Conservation (phyloP, 257 asterid species). For the Verbascum thapsus region DNA sequence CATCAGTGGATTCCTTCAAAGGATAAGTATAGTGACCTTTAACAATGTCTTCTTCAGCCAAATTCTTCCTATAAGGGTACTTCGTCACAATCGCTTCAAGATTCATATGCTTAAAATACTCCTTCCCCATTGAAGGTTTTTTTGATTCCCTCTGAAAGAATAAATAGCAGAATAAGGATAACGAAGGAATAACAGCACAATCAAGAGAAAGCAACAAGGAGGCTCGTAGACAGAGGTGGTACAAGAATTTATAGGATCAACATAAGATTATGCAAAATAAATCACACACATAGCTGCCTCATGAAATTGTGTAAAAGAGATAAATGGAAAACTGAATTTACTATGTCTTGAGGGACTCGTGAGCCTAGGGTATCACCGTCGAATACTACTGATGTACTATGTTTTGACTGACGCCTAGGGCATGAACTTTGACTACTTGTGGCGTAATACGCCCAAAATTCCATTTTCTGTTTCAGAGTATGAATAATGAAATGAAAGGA, state of each 20-base stretch:
- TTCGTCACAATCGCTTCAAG: constrained; percentile 81
- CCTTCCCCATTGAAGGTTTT: constrained; percentile 92
- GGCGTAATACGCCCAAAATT: constrained; percentile 9
- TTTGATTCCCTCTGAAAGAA: constrained; percentile 76
- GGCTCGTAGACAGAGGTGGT: constrained; percentile 15
- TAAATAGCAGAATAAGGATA: constrained; percentile 26
- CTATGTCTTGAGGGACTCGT: constrained; percentile 4
- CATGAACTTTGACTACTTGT: constrained; percentile 20
- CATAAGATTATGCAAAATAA: constrained; percentile 16
- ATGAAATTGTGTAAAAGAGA: constrained; percentile 17
- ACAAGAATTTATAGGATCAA: constrained; percentile 24
- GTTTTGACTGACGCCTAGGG: constrained; percentile 19
- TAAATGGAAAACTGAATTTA: constrained; percentile 18
- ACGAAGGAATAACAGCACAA: not conserved
- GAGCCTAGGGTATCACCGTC: constrained; percentile 18
- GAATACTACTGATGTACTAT: constrained; percentile 14
- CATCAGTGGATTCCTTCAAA: constrained; percentile 22
- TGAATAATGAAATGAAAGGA: constrained; percentile 9
- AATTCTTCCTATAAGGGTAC: constrained; percentile 83
- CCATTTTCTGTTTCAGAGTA: constrained; percentile 9
- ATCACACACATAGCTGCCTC: constrained; percentile 15
- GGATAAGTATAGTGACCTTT: constrained; percentile 64
- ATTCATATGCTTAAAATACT: constrained; percentile 84
- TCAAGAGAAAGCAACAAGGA: constrained; percentile 24
- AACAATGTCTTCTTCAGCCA: constrained; percentile 66